Evolutionary conservation across 768 basidiomycete species (phyloP), one percentile per base, ranked within the genome.

Genomic region (Leccinum broughii): DNA sequence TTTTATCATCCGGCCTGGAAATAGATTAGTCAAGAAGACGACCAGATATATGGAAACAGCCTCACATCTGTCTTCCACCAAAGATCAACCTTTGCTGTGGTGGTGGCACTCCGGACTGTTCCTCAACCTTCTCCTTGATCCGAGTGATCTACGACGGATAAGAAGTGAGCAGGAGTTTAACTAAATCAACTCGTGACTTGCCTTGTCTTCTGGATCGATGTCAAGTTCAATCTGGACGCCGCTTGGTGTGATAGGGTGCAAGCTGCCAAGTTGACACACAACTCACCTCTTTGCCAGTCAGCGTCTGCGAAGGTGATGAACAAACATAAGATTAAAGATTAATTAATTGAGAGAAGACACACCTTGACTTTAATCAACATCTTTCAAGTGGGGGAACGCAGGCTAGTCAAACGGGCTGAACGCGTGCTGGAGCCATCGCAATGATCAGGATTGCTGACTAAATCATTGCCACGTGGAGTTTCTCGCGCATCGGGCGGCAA

Each of bases 91-190:
- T 86, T 75, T 98, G 96, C 75, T 98, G 96, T 48, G 82, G 92
- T 62, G 96, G 96, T 24, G 96, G 96, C 46, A 98, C 96, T 64
- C 96, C 96, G 6, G 94, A 95, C 77, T 98, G 95, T 79, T 98
- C 95, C 75, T 98, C 96, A 9, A 98, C 93, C 75, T 92, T 92
- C 83, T 96, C 95, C 80, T 98, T 98, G 77, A 98, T 94, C 66
- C 92, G 86, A 51, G 86, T 81, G 69, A 97, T 92, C 96, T 98
- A 71, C 17, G 55, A 37, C 22, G 52, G 30, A 44, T 26, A 39
- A 53, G 46, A 60, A 17, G 50, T 66, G 17, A 13, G 22, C 24
- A 17, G 15, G 17, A 4, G 30, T n/a, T 4, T 55, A 53, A 51
- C 2, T 2, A 26, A 6, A 37, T 17, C 30, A 22, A 20, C 28